phyloP scores from a whole-genome alignment of 2,329 filamentous ascomycete genomes.

The Macrophomina tecta region DNA sequence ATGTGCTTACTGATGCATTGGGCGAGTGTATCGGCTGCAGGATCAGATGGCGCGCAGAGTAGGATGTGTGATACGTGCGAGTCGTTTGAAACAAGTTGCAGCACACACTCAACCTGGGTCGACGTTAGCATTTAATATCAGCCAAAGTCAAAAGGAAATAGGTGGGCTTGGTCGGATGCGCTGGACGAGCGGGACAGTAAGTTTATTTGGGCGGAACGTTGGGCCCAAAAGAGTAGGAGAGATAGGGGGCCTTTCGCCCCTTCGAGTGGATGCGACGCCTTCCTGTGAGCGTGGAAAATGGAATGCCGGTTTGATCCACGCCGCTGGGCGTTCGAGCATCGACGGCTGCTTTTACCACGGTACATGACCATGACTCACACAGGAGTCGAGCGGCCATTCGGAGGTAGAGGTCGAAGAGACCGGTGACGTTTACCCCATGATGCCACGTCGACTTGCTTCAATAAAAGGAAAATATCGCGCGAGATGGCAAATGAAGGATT shows the following conservation, averaged over 20 bases:
- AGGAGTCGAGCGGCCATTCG: too few relatives aligned
- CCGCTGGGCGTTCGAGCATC: background rate
- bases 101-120: background rate
- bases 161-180: background rate
- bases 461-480: too few relatives aligned
- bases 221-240: conserved; percentile 1
- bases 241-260: background rate
- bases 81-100: conserved; percentile 10
- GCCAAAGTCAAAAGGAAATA: background rate
- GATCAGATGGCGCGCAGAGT: conserved; percentile 54
- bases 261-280: background rate
- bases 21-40: conserved; percentile 53
- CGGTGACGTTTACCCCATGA: too few relatives aligned
- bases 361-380: too few relatives aligned
- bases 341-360: background rate
- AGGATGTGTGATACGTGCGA: conserved; percentile 43
- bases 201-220: background rate
- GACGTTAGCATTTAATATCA: background rate
- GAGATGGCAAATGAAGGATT: too few relatives aligned
- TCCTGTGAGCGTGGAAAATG: background rate
- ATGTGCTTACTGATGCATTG: conserved; percentile 47
- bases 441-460: too few relatives aligned
- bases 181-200: background rate
- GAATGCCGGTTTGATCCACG: background rate
- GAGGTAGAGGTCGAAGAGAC: too few relatives aligned